Conservation (phyloP, 2,329 filamentous ascomycete genomes). For the Aspergillus aculeatinus region DNA sequence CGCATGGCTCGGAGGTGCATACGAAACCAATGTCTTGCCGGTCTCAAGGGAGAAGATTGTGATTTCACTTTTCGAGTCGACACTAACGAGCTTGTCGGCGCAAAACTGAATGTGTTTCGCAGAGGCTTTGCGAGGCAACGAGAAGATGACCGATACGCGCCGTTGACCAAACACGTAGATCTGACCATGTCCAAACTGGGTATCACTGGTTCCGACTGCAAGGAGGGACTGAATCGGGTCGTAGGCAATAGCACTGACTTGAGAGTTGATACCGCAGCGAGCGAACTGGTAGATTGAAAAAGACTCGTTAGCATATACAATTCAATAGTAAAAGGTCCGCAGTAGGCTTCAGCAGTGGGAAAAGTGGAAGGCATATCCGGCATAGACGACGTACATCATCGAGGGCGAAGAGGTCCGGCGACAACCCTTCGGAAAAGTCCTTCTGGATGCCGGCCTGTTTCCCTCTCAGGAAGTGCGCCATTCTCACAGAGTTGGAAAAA, state of each 20-base stretch:
- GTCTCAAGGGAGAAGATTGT: conserved; percentile 77
- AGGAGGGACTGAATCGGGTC: conserved; percentile 92
- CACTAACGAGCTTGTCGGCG: conserved; percentile 76
- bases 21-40: conserved; percentile 64
- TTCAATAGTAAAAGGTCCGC: neutral
- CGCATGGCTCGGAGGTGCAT: conserved; percentile 74
- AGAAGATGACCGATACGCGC: conserved; percentile 73
- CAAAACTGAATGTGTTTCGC: conserved; percentile 80
- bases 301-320: neutral
- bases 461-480: conserved; percentile 84
- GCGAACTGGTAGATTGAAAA: conserved; percentile 50
- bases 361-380: conserved; percentile 1
- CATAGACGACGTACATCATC: conserved; percentile 64
- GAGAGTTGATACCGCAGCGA: conserved; percentile 78
- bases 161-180: conserved; percentile 86
- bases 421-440: conserved; percentile 81
- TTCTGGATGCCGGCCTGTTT: conserved; percentile 92
- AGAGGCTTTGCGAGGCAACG: conserved; percentile 69
- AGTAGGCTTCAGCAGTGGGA: conserved; percentile 26
- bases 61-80: conserved; percentile 84
- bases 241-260: conserved; percentile 77
- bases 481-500: conserved; percentile 39
- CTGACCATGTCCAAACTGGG: conserved; percentile 78
- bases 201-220: conserved; percentile 86
- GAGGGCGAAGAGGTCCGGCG: conserved; percentile 73